Evolutionary conservation across 768 basidiomycete species (phyloP), one percentile per base, ranked within the genome.

Genomic region (Nidularia pulvinata): DNA sequence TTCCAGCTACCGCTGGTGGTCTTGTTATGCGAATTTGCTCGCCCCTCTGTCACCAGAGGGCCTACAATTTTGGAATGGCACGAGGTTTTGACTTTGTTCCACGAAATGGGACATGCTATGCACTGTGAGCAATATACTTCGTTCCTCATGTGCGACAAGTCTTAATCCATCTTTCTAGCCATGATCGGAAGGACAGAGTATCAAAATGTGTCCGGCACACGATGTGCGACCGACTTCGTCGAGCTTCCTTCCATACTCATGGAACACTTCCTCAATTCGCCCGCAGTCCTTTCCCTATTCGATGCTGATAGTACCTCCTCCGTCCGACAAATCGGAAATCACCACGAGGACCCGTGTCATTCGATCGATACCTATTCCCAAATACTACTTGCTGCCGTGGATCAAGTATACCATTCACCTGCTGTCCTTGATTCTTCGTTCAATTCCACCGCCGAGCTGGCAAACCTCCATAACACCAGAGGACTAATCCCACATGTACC

Each of bases 41-140:
- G 76, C 32, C 86, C 91, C 19, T 74, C 83, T 3, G 56, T 79
- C 14, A 69, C 79, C n/a, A 71, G 76, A 10, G 88, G 87, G 0
- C 81, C 91, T 5, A 86, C 92, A 0, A 69, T 88, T 48, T 72
- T 99, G 19, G 85, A 88, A 53, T 98, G 95, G 95, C 88, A 90
- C 60, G 95, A 98, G 60, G 92, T 98, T 7, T 77, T 90, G 65
- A 98, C 96, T 2, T 74, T 98, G 22, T 97, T 95, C 72, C 97
- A 99, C 62, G 97, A 99, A 72, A 97, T 98, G 94, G 97, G 97
- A 1, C 97, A 99, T 71, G 97, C 97, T 9, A 94, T 99, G 84
- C 97, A 99, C 67, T 99, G 97, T 98, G 63, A 79, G 94, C 78
- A 10, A 42, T 32, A 45, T 51, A 37, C 46, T 43, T 49, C 19